Base-by-base conservation (phyloP, 345 rosid species). In the Litchi chinensis region DNA sequence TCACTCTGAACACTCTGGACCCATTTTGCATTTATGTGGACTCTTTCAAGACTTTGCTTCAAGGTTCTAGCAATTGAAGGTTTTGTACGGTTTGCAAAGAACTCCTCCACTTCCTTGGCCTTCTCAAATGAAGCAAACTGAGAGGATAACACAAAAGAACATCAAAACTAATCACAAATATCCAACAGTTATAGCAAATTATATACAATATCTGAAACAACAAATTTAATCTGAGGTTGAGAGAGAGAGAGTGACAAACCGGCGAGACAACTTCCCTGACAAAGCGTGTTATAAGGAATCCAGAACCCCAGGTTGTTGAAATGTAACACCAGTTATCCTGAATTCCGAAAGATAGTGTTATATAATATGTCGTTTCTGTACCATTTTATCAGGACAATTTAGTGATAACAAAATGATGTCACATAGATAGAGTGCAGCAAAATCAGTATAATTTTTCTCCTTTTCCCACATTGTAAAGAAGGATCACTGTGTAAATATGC, bases 21-120 rank as follows among this genome's bases (percentile, higher is more conserved):
- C 99, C 99, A 93, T 32, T 81, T 88, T 9, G 98, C 93, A 24
- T 91, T 96, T 48, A 94, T 92, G 80, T 78, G 78, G 22, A 91
- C 95, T 67, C 85, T 79, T 70, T 96, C 98, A 22, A 93, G 75
- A 89, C 98, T 91, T 89, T 96, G 99, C 91, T 90, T 96, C 93
- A 94, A 83, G 48, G 97, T 96, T 82, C 98, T 90, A 3, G 89
- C 87, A 63, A 91, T 87, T 0, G 95, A 77, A 44, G 95, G 86
- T 80, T 77, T 88, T 0, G 86, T 21, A 10, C 94, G 88, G 74
- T 79, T 85, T 57, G 91, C 87, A 80, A 91, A 96, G 91, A 86
- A 94, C 83, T 94, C 95, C 82, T 90, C 97, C 41, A 89, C 87
- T 86, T 96, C 98, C 79, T 81, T 80, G 8, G 88, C 93, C 83